phyloP scores from a whole-genome alignment of 805 yeast species.

The Pichia phayaonensis region DNA sequence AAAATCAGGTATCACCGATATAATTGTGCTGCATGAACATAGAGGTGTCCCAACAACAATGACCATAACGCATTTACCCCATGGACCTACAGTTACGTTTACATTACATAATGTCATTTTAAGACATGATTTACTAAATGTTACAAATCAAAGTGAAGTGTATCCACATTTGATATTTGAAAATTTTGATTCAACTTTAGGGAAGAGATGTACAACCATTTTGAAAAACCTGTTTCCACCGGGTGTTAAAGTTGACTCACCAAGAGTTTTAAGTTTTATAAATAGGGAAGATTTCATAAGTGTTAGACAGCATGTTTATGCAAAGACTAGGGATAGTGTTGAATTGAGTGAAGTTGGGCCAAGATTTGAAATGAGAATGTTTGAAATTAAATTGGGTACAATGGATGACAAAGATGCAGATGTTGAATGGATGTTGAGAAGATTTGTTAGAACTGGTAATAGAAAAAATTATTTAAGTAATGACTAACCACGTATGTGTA shows the following conservation, averaged over 20 bases:
- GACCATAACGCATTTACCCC: conserved; percentile 92
- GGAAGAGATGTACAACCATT: conserved; percentile 71
- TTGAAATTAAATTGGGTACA: conserved; percentile 82
- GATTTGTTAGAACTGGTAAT: conserved; percentile 91
- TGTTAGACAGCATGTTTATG: conserved; percentile 93
- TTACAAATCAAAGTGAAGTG: conserved; percentile 85
- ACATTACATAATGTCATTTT: conserved; percentile 90
- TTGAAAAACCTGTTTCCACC: conserved; percentile 92
- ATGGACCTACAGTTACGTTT: conserved; percentile 94
- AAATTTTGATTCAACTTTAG: conserved; percentile 73
- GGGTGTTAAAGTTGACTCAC: conserved; percentile 85
- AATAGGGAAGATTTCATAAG: conserved; percentile 88
- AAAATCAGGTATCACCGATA: conserved; percentile 68
- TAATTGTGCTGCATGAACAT: conserved; percentile 87
- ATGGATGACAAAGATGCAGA: conserved; percentile 95
- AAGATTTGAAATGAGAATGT: conserved; percentile 93
- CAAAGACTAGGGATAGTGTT: conserved; percentile 77
- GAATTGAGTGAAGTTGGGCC: conserved; percentile 97
- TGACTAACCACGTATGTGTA: conserved; percentile 9
- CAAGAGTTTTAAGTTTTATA: conserved; percentile 88
- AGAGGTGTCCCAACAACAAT: conserved; percentile 96
- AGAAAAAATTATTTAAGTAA: conserved; percentile 75
- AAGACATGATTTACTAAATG: conserved; percentile 82
- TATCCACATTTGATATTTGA: conserved; percentile 94
- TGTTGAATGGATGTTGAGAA: conserved; percentile 91